Conservation (phyloP, 192 early-diverging fungal species). For the Umbelopsis sp. region DNA sequence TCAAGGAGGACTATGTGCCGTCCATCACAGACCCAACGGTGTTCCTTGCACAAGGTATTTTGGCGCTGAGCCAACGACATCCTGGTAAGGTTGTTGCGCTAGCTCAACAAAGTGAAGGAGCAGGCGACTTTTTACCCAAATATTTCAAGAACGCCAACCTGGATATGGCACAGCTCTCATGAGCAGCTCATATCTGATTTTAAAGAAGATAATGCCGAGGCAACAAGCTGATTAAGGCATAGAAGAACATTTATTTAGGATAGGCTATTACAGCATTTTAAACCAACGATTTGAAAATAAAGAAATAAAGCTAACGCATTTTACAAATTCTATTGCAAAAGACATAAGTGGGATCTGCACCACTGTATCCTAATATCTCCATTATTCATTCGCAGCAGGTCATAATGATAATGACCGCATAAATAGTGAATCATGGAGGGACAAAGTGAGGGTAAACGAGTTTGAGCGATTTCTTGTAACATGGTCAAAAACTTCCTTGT, state of each 20-base stretch:
- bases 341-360: no score
- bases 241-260: background rate
- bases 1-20: constrained; percentile 58
- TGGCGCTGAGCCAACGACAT: constrained; percentile 47
- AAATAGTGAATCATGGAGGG: no score
- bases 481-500: no score
- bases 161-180: constrained; percentile 30
- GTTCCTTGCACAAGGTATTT: constrained; percentile 53
- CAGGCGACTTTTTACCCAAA: constrained; percentile 29
- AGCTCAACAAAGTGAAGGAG: constrained; percentile 18
- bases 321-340: no score
- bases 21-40: constrained; percentile 49
- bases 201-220: background rate
- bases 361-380: no score
- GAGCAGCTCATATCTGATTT: background rate
- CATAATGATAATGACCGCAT: no score
- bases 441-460: no score
- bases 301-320: no score
- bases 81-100: constrained; percentile 30
- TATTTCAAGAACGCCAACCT: constrained; percentile 30
- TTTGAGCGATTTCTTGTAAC: no score
- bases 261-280: background rate
- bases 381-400: no score
- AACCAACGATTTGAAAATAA: no score
- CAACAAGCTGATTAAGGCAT: background rate